Base-by-base conservation (phyloP, 805 yeast species). In the Nakazawaea siamensis region DNA sequence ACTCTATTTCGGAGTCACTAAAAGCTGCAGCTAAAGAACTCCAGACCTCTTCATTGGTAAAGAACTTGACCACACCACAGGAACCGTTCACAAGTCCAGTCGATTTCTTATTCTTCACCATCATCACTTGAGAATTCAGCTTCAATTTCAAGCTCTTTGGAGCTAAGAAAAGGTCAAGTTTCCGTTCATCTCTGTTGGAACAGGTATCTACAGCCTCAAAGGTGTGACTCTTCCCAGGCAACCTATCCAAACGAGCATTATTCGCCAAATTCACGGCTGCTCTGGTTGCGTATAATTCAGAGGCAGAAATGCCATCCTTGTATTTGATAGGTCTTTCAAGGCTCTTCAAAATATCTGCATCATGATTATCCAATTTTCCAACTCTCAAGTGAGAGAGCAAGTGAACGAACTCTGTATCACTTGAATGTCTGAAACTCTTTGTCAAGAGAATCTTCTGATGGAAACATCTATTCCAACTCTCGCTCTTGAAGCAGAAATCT, bases 111-210 rank as follows among this genome's bases (percentile, higher is more conserved):
- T 92, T 92, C 48, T 82, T 85, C 43, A 92, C 58, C 67, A 85
- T 76, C 96, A 92, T 88, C 1, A 92, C 97, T 55, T 92, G 98
- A 0, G 95, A 92, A 21, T 83, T 85, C 35, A 72, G 76, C 52
- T 87, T 90, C 43, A 92, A 58, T 2, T 61, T 64, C 12, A 92
- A 49, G 5, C 45, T 50, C 38, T 68, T 66, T 18, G 79, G 81
- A 29, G 90, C 94, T 80, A 88, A 76, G 27, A 85, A 62, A 29
- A 69, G 66, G 15, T 80, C 77, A 33, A 79, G 54, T 45, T 39
- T 49, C 13, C 27, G 45, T 35, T 24, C 44, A 24, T 35, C 44
- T 34, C 31, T 37, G 11, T 34, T 37, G 2, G 54, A 46, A 6
- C 58, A 65, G 2, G 49, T 45, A 47, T 79, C 83, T 0, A 41